Base-by-base conservation (phyloP, 305 asterid genomes). In the Euphrasia arctica region DNA sequence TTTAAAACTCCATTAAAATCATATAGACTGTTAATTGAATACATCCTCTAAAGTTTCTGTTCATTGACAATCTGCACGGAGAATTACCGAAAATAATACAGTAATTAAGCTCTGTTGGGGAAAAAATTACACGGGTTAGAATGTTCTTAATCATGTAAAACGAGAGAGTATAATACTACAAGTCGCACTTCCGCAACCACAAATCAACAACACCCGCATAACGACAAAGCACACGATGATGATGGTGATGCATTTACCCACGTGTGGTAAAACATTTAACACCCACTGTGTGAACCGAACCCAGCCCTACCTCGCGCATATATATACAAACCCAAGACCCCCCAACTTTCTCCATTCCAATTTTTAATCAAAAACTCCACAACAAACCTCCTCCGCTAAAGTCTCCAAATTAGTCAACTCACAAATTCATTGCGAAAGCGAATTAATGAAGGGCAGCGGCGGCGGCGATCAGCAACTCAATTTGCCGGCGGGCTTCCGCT, bases 401-500 rank as follows among this genome's bases (percentile, higher is more conserved):
- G 43, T 39, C 43, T 1, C 9, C 11, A 8, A 1, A 8, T 36
- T 6, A 36, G 9, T 36, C 42, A 36, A 36, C 8, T 32, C 3
- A 52, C 27, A 22, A 8, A 52, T 5, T 18, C 4, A 52, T 1
- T 52, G 8, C 25, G 11, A 11, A 11, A 51, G 5, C 5, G 15
- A 67, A 74, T 62, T 74, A 73, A 77, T 78, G 86, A 80, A 78
- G 73, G 69, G 79, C 39, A 18, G 34, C 34, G 9, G 42, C 42
- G 39, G 39, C 39, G 85, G 63, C 15, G 82, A 76, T 62, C 82
- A 70, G 65, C 81, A 80, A 27, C 60, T 87, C 77, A 78, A 70
- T 32, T 75, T 90, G 54, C 98, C 98, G 25, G 85, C 98, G 1
- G 98, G 98, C 0, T 93, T 93, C 74, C 76, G 98, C 74, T 93